A percentile compares a stretch with the other conserved stretches of the same genome.
Evolutionary conservation across 768 basidiomycete genomes (phyloP).

Genomic region (Pholiota microspora): DNA sequence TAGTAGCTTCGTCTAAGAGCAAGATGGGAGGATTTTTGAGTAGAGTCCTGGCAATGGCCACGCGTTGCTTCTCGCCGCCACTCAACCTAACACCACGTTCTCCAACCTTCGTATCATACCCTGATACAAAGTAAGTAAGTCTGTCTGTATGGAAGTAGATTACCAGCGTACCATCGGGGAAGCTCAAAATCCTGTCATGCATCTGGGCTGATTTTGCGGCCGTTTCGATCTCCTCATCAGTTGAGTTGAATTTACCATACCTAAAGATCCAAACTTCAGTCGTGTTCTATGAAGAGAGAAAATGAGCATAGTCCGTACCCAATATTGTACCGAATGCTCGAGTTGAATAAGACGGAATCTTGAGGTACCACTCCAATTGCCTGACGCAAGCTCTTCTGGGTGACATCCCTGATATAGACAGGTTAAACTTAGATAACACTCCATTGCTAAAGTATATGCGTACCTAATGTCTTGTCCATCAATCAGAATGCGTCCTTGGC

Average conservation of each 20-base stretch:
- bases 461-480: constrained; percentile 81
- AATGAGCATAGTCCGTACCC: constrained; percentile 44
- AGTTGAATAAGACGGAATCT: constrained; percentile 73
- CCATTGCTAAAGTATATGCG: neutral
- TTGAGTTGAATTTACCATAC: constrained; percentile 76
- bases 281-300: neutral
- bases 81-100: constrained; percentile 83
- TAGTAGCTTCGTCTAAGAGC: constrained; percentile 76
- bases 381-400: constrained; percentile 73
- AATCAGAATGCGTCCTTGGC: constrained; percentile 76
- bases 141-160: neutral
- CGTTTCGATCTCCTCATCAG: constrained; percentile 70
- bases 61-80: constrained; percentile 89
- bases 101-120: constrained; percentile 86
- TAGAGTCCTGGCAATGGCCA: constrained; percentile 84
- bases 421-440: constrained; percentile 1
- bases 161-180: constrained; percentile 62
- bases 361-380: constrained; percentile 95
- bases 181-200: constrained; percentile 80
- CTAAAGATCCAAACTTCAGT: neutral
- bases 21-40: constrained; percentile 84
- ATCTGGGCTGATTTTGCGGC: constrained; percentile 84
- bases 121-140: constrained; percentile 21
- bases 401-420: constrained; percentile 58
- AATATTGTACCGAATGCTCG: constrained; percentile 71